phyloP scores from a whole-genome alignment of 179 eudicot species.

The Beta corolliflora region DNA sequence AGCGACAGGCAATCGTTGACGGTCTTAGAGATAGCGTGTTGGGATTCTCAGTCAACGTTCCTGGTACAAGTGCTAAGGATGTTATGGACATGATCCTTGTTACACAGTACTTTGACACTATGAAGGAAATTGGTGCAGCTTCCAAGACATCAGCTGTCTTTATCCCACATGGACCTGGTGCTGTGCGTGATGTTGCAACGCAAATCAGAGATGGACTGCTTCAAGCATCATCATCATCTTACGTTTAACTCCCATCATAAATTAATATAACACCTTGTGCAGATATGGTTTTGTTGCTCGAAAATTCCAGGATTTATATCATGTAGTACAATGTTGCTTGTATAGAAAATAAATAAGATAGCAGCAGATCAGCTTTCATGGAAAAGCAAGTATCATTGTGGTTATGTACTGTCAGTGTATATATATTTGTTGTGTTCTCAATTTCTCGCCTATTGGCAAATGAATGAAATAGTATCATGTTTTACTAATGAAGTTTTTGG shows the following conservation, averaged over 20 bases:
- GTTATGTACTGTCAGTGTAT: neutral
- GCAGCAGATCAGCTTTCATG: neutral
- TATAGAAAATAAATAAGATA: neutral
- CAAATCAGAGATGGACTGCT: constrained; percentile 41
- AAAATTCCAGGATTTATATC: neutral
- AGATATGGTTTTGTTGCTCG: neutral
- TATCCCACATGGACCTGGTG: constrained; percentile 44
- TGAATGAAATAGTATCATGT: too few species aligned
- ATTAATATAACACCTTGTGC: neutral
- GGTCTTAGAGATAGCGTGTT: constrained; percentile 42
- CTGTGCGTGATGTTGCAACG: constrained; percentile 36
- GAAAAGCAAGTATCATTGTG: neutral
- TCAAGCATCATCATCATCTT: constrained; percentile 21
- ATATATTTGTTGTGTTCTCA: neutral
- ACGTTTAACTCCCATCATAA: neutral
- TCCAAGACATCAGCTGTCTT: constrained; percentile 38
- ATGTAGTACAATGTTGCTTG: neutral
- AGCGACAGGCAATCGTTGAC: constrained; percentile 39
- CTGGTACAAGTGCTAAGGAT: constrained; percentile 39
- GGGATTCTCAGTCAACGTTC: constrained; percentile 34
- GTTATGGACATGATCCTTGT: constrained; percentile 43
- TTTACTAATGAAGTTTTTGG: too few species aligned
- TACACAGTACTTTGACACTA: constrained; percentile 42
- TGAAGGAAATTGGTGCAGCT: constrained; percentile 36
- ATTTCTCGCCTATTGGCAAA: neutral